Percentiles rank a stretch among this genome's conserved stretches.
phyloP scores from a whole-genome alignment of 139 green algal species.

The Tetradesmus lagerheimii region DNA sequence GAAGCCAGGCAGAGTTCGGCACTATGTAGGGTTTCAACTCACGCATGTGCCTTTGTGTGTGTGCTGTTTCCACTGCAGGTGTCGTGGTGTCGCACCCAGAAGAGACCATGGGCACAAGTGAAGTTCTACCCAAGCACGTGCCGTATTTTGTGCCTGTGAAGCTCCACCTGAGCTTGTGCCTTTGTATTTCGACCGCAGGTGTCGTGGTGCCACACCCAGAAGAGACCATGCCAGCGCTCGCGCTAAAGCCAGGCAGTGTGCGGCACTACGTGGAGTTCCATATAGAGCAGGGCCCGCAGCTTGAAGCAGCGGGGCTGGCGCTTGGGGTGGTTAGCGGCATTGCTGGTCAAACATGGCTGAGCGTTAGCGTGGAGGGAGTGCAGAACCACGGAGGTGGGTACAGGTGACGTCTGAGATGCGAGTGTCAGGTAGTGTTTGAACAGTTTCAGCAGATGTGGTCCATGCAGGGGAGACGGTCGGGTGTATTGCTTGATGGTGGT shows the following conservation, averaged over 20 bases:
- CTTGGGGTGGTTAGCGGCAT: conserved; percentile 90
- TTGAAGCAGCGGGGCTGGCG: conserved; percentile 72
- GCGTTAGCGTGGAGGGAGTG: conserved; percentile 71
- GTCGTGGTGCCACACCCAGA: background rate
- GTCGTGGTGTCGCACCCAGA: background rate
- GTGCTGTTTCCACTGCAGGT: background rate
- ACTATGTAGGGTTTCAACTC: background rate
- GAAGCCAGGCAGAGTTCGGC: background rate
- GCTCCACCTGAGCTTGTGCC: no score
- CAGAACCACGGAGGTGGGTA: conserved; percentile 52
- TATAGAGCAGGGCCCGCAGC: conserved; percentile 94
- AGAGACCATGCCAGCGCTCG: conserved; percentile 15
- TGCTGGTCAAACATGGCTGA: conserved; percentile 85
- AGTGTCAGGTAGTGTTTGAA: background rate
- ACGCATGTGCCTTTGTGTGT: background rate
- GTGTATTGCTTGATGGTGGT: no score
- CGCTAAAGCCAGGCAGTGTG: conserved; percentile 12
- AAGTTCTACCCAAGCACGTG: no score
- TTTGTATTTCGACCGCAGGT: conserved; percentile 2
- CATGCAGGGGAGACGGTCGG: no score
- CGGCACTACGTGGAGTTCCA: conserved; percentile 93
- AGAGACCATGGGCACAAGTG: background rate
- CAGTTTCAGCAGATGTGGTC: no score
- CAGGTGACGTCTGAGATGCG: background rate
- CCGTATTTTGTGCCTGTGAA: no score